A percentile compares a stretch with the other conserved stretches of the same genome.
Evolutionary conservation across 768 basidiomycete species (phyloP).

Genomic region (Naganishia friedmannii): DNA sequence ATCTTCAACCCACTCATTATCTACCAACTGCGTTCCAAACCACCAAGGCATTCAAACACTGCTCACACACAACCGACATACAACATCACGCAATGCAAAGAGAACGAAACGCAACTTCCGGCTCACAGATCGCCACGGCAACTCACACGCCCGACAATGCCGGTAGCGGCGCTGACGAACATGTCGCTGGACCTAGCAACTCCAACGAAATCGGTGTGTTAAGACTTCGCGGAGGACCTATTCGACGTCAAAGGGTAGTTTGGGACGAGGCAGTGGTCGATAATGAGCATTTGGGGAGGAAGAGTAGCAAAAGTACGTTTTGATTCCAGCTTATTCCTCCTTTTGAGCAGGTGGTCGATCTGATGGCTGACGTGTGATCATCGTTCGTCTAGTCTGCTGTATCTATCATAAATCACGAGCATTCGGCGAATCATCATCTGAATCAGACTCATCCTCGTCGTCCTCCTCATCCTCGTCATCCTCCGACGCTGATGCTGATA

Average conservation of each 20-base stretch:
- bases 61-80: too few relatives aligned
- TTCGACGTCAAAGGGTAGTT: conserved; percentile 62
- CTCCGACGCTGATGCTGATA: conserved; percentile 3
- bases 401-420: conserved; percentile 71
- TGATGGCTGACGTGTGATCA: not conserved
- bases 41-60: too few relatives aligned
- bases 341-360: too few relatives aligned
- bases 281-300: conserved; percentile 83
- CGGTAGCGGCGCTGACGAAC: not conserved
- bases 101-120: conserved; percentile 1
- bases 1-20: too few relatives aligned
- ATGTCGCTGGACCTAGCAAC: not conserved
- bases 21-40: too few relatives aligned
- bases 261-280: conserved; percentile 86
- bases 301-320: conserved; percentile 85
- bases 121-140: conserved; percentile 15
- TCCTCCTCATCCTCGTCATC: conserved; percentile 64
- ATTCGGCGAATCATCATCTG: conserved; percentile 50
- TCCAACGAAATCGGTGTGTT: conserved; percentile 52
- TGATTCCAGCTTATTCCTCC: too few relatives aligned
- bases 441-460: conserved; percentile 59
- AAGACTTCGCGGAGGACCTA: conserved; percentile 61
- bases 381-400: conserved; percentile 75
- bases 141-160: not conserved
- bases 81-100: conserved; percentile 14